These are phyloP conservation scores for Leccinum subgranulosum DNA, from an alignment of 768 basidiomycete genomes.

Conservation along the genomic window DNA sequence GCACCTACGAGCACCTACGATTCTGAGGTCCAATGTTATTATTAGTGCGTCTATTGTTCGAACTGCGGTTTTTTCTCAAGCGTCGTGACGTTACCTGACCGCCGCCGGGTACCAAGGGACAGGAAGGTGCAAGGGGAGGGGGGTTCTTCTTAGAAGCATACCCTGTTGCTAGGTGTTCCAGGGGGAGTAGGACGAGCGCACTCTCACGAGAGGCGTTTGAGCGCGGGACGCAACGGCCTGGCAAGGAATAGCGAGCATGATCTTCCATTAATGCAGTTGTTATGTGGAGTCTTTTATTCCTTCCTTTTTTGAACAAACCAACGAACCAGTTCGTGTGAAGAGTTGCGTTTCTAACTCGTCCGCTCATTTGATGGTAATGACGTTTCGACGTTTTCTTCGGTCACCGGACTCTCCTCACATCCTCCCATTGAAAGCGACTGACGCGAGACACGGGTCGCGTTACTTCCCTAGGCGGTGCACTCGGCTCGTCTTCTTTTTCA, in stretches of 20 bases:
- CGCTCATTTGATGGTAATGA: constrained; percentile 2
- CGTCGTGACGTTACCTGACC: not conserved
- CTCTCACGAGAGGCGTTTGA: not conserved
- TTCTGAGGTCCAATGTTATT: not conserved
- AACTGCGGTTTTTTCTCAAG: not conserved
- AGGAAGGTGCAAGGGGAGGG: not conserved
- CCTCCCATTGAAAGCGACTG: constrained; percentile 17
- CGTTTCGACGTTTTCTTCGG: constrained; percentile 1
- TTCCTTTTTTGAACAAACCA: constrained; percentile 5
- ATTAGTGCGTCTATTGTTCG: not conserved
- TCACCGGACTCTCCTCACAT: constrained; percentile 1
- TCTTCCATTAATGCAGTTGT: no score
- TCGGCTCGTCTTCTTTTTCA: constrained; percentile 13
- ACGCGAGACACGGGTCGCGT: constrained; percentile 5
- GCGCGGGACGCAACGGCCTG: not conserved
- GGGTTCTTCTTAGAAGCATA: not conserved
- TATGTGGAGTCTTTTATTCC: no score
- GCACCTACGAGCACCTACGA: not conserved
- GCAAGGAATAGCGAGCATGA: not conserved
- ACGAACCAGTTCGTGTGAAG: not conserved
- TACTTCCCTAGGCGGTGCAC: constrained; percentile 4
- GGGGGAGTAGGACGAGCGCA: not conserved
- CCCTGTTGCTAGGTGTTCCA: not conserved
- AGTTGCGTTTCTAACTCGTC: not conserved
- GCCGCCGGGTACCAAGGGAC: not conserved